Evolutionary conservation across 1,139 yeast genomes (phyloP), one percentile per base, ranked within the genome.

Genomic region (Geotrichum cucujoidarum): DNA sequence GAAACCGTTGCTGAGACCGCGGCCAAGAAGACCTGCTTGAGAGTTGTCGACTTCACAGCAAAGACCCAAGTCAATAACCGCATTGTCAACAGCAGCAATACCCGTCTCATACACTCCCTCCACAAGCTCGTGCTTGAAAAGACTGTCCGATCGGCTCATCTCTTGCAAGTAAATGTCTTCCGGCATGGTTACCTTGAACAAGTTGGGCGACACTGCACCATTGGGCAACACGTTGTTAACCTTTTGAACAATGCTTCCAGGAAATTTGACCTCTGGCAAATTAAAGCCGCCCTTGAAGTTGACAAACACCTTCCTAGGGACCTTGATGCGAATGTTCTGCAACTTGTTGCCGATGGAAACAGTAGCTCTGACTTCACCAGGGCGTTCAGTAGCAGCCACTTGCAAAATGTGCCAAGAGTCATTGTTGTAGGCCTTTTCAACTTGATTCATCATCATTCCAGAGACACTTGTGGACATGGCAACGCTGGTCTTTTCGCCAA

Each of bases 321-420:
- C 80, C 57, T 79, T 82, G 58, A 92, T 76, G 32, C 76, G 76
- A 50, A 92, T 76, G 4, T 80, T 72, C 60, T 90, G 97, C 16
- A 92, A 75, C 60, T 81, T 83, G 13, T 79, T 82, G 54, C 80
- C 78, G 41, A 92, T 80, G 55, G 78, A 64, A 1, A 83, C 88
- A 62, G 75, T 78, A 0, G 86, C 96, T 50, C 81, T 81, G 37
- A 90, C 71, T 47, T 79, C 83, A 8, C 97, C 98, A 0, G 89
- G 84, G 18, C 51, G 46, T 18, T 69, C 60, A 2, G 59, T 57
- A 0, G 82, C 77, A 51, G 77, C 76, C 58, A 87, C 81, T 59
- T 89, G 92, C 44, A 92, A 67, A 42, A 92, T 74, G 55, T 89
- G 89, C 97, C 98, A 92, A 37, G 82, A 76, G 0, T 85, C 71